Conservation (phyloP, 2,329 filamentous ascomycete species). For the Neofusicoccum umdonicola region DNA sequence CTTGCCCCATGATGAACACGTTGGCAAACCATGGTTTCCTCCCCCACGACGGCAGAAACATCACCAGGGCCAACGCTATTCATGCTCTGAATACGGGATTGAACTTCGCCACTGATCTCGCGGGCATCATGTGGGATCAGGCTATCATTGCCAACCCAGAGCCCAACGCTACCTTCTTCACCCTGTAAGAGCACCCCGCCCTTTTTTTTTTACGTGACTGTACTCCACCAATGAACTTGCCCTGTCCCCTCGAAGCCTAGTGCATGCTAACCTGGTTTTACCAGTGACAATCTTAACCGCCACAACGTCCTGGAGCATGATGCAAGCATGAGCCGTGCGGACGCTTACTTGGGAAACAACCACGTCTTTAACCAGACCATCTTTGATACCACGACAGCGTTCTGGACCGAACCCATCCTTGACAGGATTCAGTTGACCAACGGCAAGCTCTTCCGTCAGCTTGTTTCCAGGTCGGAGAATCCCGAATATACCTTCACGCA, state of each 20-base stretch:
- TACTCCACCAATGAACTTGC: no score
- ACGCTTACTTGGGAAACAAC: constrained; percentile 52
- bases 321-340: constrained; percentile 47
- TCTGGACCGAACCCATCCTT: constrained; percentile 47
- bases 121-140: constrained; percentile 42
- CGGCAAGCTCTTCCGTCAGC: constrained; percentile 45
- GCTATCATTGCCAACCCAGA: constrained; percentile 31
- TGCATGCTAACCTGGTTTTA: no score
- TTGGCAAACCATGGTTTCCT: constrained; percentile 53
- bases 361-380: constrained; percentile 53
- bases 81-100: constrained; percentile 41
- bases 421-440: constrained; percentile 44
- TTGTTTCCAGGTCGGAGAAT: constrained; percentile 47
- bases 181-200: not conserved
- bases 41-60: constrained; percentile 45
- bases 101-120: constrained; percentile 45
- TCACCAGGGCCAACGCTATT: constrained; percentile 40
- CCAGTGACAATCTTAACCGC: constrained; percentile 40
- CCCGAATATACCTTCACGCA: constrained; percentile 49
- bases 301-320: constrained; percentile 54
- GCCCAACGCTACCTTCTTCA: constrained; percentile 8
- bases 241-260: no score
- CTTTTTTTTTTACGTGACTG: not conserved
- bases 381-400: constrained; percentile 47
- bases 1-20: constrained; percentile 54